These are phyloP conservation scores for Rhytidiadelphus loreus DNA, from an alignment of 225 moss, liverwort and hornwort species.

Conservation along the genomic window DNA sequence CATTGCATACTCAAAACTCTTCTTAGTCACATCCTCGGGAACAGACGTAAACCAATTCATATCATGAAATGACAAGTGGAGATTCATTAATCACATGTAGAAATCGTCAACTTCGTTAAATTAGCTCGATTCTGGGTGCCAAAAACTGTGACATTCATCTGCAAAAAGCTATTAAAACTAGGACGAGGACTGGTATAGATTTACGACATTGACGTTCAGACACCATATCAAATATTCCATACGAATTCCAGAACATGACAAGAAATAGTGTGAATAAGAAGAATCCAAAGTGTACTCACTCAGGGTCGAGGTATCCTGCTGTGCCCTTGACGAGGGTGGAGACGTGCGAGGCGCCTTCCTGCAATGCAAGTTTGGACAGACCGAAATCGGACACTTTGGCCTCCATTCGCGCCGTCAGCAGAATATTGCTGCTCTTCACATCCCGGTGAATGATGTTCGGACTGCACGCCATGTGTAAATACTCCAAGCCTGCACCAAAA, in stretches of 20 bases:
- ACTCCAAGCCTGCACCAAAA: constrained; percentile 34
- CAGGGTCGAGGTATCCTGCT: constrained; percentile 1
- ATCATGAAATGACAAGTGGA: neutral
- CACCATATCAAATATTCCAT: no score
- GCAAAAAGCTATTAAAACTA: neutral
- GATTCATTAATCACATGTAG: neutral
- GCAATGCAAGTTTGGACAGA: constrained; percentile 45
- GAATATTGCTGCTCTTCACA: constrained; percentile 61
- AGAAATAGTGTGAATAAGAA: neutral
- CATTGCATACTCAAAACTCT: neutral
- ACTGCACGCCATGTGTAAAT: constrained; percentile 45
- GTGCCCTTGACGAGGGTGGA: constrained; percentile 27
- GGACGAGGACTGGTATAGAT: neutral
- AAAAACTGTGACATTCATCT: neutral
- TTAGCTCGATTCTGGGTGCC: neutral
- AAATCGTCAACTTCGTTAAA: neutral
- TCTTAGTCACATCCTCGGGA: neutral
- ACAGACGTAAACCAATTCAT: neutral
- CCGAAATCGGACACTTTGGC: constrained; percentile 64
- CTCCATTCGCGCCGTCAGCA: constrained; percentile 27
- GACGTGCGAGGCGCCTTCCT: constrained; percentile 23
- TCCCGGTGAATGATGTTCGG: constrained; percentile 66
- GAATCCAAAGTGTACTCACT: neutral
- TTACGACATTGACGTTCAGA: neutral
- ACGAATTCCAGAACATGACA: neutral